Base-by-base conservation (phyloP, 345 rosid genomes). In the Syzygium oleosum region DNA sequence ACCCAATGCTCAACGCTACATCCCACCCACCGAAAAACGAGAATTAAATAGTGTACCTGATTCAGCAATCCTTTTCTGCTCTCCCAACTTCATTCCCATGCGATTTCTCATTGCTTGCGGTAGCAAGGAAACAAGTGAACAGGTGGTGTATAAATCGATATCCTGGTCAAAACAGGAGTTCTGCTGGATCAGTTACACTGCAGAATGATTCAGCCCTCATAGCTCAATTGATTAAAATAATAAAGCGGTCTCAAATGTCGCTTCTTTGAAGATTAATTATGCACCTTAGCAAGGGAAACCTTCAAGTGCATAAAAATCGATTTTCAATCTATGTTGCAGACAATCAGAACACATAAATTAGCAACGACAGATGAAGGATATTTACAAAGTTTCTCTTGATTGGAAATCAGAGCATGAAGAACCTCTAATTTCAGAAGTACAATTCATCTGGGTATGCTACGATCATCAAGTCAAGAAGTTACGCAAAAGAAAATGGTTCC, bases 21-120 rank as follows among this genome's bases (percentile, higher is more conserved):
- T 34, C 73, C 29, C 80, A 73, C 80, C 80, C 80, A 84, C 34
- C 1, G 5, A 29, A 29, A 9, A 29, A 9, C 10, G 16, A 77
- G 51, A 38, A 54, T 22, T 49, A 16, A 59, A 84, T 25, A 56
- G 59, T 43, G 6, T 94, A 95, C 99, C 99, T 55, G 93, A 94
- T 89, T 94, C 91, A 55, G 87, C 91, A 59, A 87, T n/a, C 85
- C 49, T 85, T 87, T 88, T 93, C 90, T 90, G 91, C 89, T 91
- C 93, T 85, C 95, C 96, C 7, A 93, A 92, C 90, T 91, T 88
- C 89, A 86, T 90, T 85, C 93, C 95, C 95, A 97, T 94, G 85
- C 84, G 93, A 85, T 89, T 90, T 91, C 94, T 94, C 85, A 97
- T 88, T 13, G 91, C 86, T 88, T 93, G 92, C 27, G 98, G 99